Base-by-base conservation (phyloP, 805 yeast genomes). In the Cyberlindnera xylosilytica region DNA sequence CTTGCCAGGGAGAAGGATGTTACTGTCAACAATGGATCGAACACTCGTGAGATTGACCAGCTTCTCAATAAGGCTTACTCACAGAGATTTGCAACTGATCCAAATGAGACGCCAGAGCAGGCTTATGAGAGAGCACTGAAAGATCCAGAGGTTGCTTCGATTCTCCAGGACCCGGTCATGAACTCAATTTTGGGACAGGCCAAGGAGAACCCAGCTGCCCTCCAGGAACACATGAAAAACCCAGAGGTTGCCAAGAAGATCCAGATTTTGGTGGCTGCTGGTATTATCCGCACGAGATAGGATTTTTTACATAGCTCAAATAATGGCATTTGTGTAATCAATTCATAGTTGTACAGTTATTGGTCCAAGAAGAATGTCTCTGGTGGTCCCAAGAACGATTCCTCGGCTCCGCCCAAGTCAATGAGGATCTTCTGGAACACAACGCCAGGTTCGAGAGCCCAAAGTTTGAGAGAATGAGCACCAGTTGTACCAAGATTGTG, bases 181-280 rank as follows among this genome's bases (percentile, higher is more conserved):
- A 93, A 89, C 69, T 83, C 91, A 43, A 93, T 93, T 52, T 74
- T 93, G 63, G 83, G 79, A 54, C 99, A 93, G 70, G 98, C 98
- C 16, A 86, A 83, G 64, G 87, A 80, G 46, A 86, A 93, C 63
- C 99, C 99, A 38, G 96, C 96, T 34, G 98, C 98, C 42, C 75
- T 93, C 56, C 95, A 87, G 63, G 97, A 91, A 58, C 99, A 93
- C 69, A 89, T 93, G 97, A 86, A 80, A 74, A 93, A 93, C 68
- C 98, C 99, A 31, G 95, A 81, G 47, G 86, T 93, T 38, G 78
- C 81, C 60, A 83, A 81, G 65, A 93, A 93, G 79, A 81, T 93
- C 56, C 83, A 85, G 65, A 75, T 85, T 55, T 76, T 93, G 65
- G 83, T 90, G 63, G 96, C 97, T 43, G 97, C 98, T 16, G 99